Base-by-base conservation (phyloP, 106 monocot species). In the Acorus gramineus region DNA sequence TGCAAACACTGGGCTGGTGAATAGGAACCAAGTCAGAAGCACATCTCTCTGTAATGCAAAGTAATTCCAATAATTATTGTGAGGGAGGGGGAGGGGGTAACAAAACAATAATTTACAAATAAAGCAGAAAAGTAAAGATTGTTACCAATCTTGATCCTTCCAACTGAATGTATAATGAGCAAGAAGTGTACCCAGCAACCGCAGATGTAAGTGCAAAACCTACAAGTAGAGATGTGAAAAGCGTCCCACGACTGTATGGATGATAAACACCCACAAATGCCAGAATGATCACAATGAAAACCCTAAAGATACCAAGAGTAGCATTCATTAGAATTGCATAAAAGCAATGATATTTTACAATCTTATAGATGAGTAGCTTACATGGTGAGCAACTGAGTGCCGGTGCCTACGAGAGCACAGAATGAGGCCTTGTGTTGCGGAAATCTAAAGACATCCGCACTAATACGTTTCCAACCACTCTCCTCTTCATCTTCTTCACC, bases 1-100 rank as follows among this genome's bases (percentile, higher is more conserved):
- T 51, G 85, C 53, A 72, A 89, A 89, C 13, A 89, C 75, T 14
- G 89, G 89, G 9, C 89, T 85, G 66, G 85, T 85, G 14, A 85
- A 89, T 7, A 89, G 69, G 65, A 69, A 79, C 61, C 87, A 80
- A 14, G 87, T 87, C 49, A 87, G 72, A 4, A 87, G 51, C 62
- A 87, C 64, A 71, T 87, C 83, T 45, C 87, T 83, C 44, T 73
- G 73, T 14, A 64, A 71, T 46, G n/a, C 46, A 50, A 12, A 52
- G 52, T 52, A 52, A 52, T 52, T 52, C 7, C 44, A 42, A 8
- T 43, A 61, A 11, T 47, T 61, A 46, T 4, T 45, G 7, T 44
- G 10, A 11, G 6, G 11, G 11, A 11, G n/a, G n/a, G n/a, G n/a
- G n/a, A n/a, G 57, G 6, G 14, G 11, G 57, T 12, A 11, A 11